phyloP scores from a whole-genome alignment of 768 basidiomycete species.

The Russula brevipes region DNA sequence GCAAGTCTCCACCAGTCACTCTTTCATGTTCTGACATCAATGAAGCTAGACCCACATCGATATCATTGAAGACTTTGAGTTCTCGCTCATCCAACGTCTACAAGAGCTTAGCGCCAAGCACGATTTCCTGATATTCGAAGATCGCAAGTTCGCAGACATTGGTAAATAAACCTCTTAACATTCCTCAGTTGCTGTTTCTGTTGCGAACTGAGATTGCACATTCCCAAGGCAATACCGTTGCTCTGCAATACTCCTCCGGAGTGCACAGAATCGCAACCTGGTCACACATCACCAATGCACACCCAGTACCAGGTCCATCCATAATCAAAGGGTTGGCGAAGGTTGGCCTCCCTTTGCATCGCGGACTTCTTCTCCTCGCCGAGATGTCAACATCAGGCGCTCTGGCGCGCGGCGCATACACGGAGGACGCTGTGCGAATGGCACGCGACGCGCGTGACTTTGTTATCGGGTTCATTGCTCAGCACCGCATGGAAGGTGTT shows the following conservation, averaged over 20 bases:
- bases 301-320: constrained; percentile 93
- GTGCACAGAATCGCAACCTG: constrained; percentile 91
- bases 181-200: not conserved
- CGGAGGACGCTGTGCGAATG: constrained; percentile 79
- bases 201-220: not conserved
- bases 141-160: constrained; percentile 98
- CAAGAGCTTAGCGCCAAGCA: constrained; percentile 68
- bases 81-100: constrained; percentile 61
- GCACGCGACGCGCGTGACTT: constrained; percentile 77
- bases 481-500: constrained; percentile 71
- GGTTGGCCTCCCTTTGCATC: constrained; percentile 76
- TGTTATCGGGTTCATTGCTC: constrained; percentile 95
- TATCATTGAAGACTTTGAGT: constrained; percentile 88
- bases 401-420: constrained; percentile 80
- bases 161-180: constrained; percentile 52
- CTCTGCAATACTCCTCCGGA: constrained; percentile 89
- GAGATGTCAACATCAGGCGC: constrained; percentile 94
- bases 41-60: constrained; percentile 84
- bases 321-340: constrained; percentile 86
- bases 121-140: constrained; percentile 96
- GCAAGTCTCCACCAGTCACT: constrained; percentile 37
- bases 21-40: constrained; percentile 19
- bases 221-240: constrained; percentile 84
- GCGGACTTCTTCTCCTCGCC: constrained; percentile 86
- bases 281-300: constrained; percentile 97